A percentile compares a stretch with the other conserved stretches of the same genome.
These are phyloP conservation scores for Linderniella brevidens DNA, from an alignment of 257 asterid species.

Conservation along the genomic window DNA sequence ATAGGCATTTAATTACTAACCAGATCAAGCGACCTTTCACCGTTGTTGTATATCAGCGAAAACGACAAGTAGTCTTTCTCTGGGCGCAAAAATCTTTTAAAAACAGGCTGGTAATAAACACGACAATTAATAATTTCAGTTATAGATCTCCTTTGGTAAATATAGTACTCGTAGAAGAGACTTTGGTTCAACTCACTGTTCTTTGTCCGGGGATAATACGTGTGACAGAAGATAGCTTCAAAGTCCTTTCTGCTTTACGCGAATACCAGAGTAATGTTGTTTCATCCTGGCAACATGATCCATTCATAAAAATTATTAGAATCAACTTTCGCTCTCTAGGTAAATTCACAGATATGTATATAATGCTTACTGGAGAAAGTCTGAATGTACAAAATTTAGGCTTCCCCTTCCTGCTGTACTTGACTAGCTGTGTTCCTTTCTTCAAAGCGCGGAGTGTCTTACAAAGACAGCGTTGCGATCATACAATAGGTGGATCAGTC, in stretches of 20 bases:
- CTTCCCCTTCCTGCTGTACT: conserved; percentile 94
- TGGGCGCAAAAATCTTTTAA: conserved; percentile 83
- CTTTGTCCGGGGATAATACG: conserved; percentile 91
- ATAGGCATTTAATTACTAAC: conserved; percentile 26
- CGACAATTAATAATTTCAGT: conserved; percentile 10
- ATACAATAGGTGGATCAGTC: conserved; percentile 4
- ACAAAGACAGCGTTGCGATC: conserved; percentile 7
- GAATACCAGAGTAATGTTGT: conserved; percentile 79
- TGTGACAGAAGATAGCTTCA: conserved; percentile 62
- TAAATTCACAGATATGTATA: not conserved
- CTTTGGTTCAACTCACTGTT: conserved; percentile 56
- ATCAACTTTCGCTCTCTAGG: not conserved
- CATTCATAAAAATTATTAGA: conserved; percentile 4
- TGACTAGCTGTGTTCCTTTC: conserved; percentile 87
- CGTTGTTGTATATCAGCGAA: conserved; percentile 73
- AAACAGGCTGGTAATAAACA: conserved; percentile 62
- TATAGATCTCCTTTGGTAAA: not conserved
- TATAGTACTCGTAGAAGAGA: conserved; percentile 12
- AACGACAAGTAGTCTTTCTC: conserved; percentile 93
- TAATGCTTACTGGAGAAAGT: conserved; percentile 69
- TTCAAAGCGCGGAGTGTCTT: conserved; percentile 79
- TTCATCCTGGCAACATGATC: conserved; percentile 54
- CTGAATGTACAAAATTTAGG: conserved; percentile 86
- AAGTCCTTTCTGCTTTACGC: conserved; percentile 70
- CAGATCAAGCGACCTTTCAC: conserved; percentile 92